Conservation (phyloP, 2,329 filamentous ascomycete species). For the Cladophialophora psammophila region DNA sequence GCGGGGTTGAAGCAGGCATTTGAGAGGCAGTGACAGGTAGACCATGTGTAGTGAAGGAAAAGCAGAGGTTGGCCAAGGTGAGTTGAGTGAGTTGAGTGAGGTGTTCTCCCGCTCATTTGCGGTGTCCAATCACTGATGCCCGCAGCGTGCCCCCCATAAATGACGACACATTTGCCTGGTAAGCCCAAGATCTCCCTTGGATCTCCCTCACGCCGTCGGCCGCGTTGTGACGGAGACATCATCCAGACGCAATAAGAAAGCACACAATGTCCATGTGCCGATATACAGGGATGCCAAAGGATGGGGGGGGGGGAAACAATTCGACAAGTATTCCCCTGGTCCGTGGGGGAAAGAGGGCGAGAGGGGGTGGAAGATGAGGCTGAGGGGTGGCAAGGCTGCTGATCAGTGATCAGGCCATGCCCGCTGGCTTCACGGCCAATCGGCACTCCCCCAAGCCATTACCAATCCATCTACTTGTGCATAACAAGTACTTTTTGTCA, state of each 20-base stretch:
- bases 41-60: constrained; percentile 6
- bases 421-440: neutral
- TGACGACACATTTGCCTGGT: constrained; percentile 10
- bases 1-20: neutral
- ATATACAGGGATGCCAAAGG: neutral
- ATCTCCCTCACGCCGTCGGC: neutral
- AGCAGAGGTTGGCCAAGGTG: constrained; percentile 5
- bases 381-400: constrained; percentile 1
- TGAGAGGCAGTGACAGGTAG: neutral
- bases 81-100: neutral
- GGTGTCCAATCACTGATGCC: constrained; percentile 11
- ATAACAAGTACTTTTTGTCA: neutral
- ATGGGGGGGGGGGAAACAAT: neutral
- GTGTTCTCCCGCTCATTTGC: neutral
- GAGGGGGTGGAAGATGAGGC: neutral
- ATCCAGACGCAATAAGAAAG: neutral
- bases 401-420: neutral
- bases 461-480: constrained; percentile 1
- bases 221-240: neutral
- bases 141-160: constrained; percentile 5
- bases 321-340: neutral
- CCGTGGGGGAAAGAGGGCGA: neutral
- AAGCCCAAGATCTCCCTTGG: neutral
- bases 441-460: neutral
- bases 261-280: neutral